Base-by-base conservation (phyloP, 78 protist genomes). In the Pelomyxa schiedti region DNA sequence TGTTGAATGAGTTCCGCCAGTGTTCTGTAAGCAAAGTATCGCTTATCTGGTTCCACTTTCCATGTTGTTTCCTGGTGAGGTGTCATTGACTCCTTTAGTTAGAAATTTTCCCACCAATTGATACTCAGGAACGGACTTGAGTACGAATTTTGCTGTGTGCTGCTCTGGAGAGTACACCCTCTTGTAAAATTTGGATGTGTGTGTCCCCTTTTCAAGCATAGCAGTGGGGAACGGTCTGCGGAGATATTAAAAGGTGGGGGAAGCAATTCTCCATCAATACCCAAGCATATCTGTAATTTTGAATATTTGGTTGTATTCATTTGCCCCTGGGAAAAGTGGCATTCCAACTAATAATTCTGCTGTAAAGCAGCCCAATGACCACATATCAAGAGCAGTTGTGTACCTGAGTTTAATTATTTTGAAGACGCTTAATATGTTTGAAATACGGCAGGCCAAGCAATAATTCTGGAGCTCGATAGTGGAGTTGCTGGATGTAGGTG, bases 401-500 rank as follows among this genome's bases (percentile, higher is more conserved):
- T n/a, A n/a, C n/a, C n/a, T n/a, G n/a, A n/a, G n/a, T n/a, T n/a
- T n/a, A n/a, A n/a, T n/a, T n/a, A n/a, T n/a, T n/a, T n/a, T n/a
- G n/a, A n/a, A n/a, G n/a, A n/a, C n/a, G n/a, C n/a, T n/a, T n/a
- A n/a, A n/a, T n/a, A n/a, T n/a, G n/a, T n/a, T n/a, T n/a, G n/a
- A n/a, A n/a, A 72, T 86, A 86, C 29, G 77, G 66, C 4, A 43
- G 26, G 8, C 97, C 96, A 26, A 95, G 58, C 1, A 96, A 66
- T 28, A 95, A 91, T 65, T 96, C 99, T 35, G 99, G 99, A 42
- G 99, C 76, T 29, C 96, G 77, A 74, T 94, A 94, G 68, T 88
- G 92, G 26, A 96, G 77, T 9, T 94, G 87, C 43, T 91, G 97
- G 38, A 92, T 89, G 80, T 92, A 93, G 0, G 96, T 69, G 83